Base-by-base conservation (phyloP, 176 grass and related monocot species). In the Bonia amplexicaulis region DNA sequence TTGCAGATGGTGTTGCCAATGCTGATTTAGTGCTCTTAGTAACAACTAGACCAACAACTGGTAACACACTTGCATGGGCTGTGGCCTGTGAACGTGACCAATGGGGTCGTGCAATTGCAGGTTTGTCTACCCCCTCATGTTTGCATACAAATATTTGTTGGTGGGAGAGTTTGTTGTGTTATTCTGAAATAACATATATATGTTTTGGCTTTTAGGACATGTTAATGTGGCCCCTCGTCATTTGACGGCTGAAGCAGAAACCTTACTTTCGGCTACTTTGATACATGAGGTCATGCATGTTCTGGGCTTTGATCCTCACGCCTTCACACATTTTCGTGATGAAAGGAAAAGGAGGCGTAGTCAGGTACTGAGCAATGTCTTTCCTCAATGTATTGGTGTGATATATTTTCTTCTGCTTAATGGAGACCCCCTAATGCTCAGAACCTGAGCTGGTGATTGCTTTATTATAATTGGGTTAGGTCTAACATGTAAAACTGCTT, bases 271-370 rank as follows among this genome's bases (percentile, higher is more conserved):
- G 2, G 96, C 96, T 64, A 99, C 96, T 17, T 78, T 99, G 64
- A 92, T 99, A 79, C 96, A 99, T 73, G 96, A 99, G 86, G 96
- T 99, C 54, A 99, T 99, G 93, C 96, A 99, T 90, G 96, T 99
- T 92, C 84, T 99, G 81, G 96, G 96, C 41, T 99, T 99, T 90
- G 96, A 99, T 91, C 96, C 96, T 78, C 96, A 99, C 73, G 96
- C 96, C 2, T 99, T 99, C 86, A 92, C 96, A 78, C 96, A 99
- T 90, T 99, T 99, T 75, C 91, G 93, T 73, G 96, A 99, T 82
- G 96, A 99, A 84, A 90, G 96, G 71, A 99, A 96, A 86, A 92
- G 91, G 71, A 92, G 96, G 62, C 96, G 93, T 64, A 75, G 75
- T 75, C 91, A 96, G 93, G 96, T 99, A 73, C 16, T 79, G 5